Base-by-base conservation (phyloP, 169 alveolate species). In the Prorocentrum cordatum region DNA sequence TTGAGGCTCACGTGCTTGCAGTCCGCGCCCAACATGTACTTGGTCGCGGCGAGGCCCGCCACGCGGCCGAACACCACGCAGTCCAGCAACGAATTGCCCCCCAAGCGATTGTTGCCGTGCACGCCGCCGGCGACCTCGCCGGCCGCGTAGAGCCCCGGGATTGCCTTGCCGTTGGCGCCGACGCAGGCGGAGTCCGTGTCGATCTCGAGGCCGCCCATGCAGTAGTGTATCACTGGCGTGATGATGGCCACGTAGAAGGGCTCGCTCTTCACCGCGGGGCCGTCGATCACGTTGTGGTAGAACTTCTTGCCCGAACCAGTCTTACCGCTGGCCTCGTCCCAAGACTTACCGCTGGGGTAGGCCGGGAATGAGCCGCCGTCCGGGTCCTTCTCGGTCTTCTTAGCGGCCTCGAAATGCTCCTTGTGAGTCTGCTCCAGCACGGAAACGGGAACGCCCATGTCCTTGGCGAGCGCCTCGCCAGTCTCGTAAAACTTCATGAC, bases 191-290 rank as follows among this genome's bases (percentile, higher is more conserved):
- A 86, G 42, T 72, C 79, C 26, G 85, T 79, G 88, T 72, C 92
- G 31, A 93, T 93, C 91, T 72, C 66, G 71, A 93, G 45, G 61
- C 95, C 95, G 54, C 95, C 95, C 91, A 93, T 80, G 80, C 92
- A 72, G 92, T 93, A 92, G 84, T 85, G 93, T 29, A 92, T 90
- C 50, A 92, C 83, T 24, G 95, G 95, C 9, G 93, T 86, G 39
- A 93, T 84, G 35, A 93, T 83, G 38, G 90, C 91, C 9, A 86
- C 93, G 83, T 93, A 70, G 64, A 91, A 86, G 29, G 67, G 54
- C 6, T 83, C 91, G 33, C 77, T 70, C 80, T 83, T 70, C 29
- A 77, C 54, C 73, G 77, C 73, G 54, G 92, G 68, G 82, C 62
- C 36, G 24, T 14, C 7, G 64, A 50, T 50, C 24, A 50, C 20